Percentiles rank a stretch among this genome's conserved stretches.
Evolutionary conservation across 2,329 filamentous ascomycete genomes (phyloP).

Genomic region (Juglanconis oblonga): DNA sequence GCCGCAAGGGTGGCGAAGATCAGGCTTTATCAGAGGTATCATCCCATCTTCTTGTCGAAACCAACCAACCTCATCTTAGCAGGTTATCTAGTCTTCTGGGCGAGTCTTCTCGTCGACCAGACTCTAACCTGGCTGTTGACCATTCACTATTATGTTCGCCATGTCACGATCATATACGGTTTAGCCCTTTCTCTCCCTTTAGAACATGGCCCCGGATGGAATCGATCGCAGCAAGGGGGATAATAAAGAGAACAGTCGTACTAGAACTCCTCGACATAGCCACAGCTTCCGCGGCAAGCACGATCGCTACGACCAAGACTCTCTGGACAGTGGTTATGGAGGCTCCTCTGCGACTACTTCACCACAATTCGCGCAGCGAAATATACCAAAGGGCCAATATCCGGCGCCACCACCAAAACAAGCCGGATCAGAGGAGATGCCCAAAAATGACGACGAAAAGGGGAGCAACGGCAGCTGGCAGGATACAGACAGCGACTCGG

Average conservation of each 20-base stretch:
- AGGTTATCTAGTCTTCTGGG: background rate
- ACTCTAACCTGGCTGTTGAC: background rate
- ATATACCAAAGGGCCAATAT: background rate
- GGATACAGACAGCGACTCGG: slow-evolving; percentile 5
- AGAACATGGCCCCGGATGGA: background rate
- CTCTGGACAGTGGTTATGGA: slow-evolving; percentile 16
- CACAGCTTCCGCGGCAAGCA: background rate
- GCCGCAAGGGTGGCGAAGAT: background rate
- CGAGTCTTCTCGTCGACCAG: background rate
- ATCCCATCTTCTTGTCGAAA: background rate
- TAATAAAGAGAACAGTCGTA: background rate
- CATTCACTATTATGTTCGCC: background rate
- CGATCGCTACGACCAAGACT: background rate
- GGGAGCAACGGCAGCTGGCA: background rate
- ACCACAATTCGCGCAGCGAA: slow-evolving; percentile 1
- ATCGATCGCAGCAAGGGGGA: background rate
- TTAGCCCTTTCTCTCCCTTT: background rate
- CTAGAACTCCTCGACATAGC: background rate
- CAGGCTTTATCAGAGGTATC: background rate
- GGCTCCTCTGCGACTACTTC: slow-evolving; percentile 12
- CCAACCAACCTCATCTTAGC: background rate
- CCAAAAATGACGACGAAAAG: background rate
- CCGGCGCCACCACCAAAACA: background rate
- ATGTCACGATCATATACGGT: background rate
- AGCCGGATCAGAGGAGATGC: background rate